Conservation (phyloP, 1,284 basidiomycete species). For the Fomitopsis schrenkii region DNA sequence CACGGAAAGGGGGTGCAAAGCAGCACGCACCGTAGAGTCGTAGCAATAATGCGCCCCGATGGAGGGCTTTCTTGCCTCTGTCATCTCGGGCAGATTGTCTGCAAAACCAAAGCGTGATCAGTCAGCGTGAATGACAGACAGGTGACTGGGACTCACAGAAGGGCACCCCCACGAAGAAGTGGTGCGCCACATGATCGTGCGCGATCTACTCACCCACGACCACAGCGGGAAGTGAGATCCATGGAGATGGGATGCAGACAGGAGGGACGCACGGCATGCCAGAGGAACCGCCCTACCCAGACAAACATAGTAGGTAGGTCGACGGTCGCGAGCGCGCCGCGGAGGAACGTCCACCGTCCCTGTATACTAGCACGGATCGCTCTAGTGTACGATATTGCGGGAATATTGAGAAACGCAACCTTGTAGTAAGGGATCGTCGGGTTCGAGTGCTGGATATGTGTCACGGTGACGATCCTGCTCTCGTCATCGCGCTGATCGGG, state of each 20-base stretch:
- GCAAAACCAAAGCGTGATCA: neutral
- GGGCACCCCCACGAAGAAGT: constrained; percentile 37
- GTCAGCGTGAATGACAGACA: too few species aligned
- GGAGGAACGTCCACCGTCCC: constrained; percentile 48
- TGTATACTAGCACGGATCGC: constrained; percentile 7
- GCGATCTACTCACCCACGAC: constrained; percentile 25
- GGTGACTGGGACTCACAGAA: constrained; percentile 31
- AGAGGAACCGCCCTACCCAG: constrained; percentile 53
- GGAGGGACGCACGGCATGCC: constrained; percentile 44
- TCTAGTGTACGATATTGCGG: too few species aligned
- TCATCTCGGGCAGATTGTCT: constrained; percentile 38
- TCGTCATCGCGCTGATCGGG: neutral
- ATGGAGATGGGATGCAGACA: neutral
- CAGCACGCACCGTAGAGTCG: neutral
- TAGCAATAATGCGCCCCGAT: constrained; percentile 37
- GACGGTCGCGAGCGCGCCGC: constrained; percentile 53
- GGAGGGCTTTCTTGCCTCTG: constrained; percentile 35
- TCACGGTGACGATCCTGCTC: constrained; percentile 36
- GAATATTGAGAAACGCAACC: too few species aligned
- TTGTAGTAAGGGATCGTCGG: constrained; percentile 39
- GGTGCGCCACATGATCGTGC: constrained; percentile 37
- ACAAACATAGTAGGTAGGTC: constrained; percentile 55
- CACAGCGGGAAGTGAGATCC: too few species aligned
- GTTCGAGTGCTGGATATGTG: constrained; percentile 40
- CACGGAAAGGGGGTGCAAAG: constrained; percentile 7